Percentiles rank a stretch among this genome's conserved stretches.
Conservation (phyloP, 192 early-diverging fungal genomes). For the Coemansia asiatica region DNA sequence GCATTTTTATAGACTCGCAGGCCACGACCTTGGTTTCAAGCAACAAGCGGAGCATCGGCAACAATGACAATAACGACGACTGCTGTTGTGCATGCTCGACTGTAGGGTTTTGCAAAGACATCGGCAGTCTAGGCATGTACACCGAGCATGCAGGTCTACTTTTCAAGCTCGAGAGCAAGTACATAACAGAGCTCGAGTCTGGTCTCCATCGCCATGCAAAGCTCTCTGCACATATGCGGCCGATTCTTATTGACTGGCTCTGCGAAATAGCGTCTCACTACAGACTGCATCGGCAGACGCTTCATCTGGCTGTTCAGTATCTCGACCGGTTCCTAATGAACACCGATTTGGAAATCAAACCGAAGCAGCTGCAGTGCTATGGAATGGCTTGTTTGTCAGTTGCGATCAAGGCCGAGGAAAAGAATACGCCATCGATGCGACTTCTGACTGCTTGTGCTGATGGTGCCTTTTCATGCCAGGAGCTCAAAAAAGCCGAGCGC, state of each 20-base stretch:
- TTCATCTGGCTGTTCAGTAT: slow-evolving; percentile 51
- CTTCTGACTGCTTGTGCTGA: slow-evolving; percentile 52
- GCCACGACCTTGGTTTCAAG: background rate
- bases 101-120: background rate
- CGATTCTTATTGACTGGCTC: slow-evolving; percentile 60
- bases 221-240: slow-evolving; percentile 54
- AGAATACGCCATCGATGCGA: slow-evolving; percentile 40
- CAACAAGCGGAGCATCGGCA: background rate
- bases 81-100: background rate
- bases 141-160: slow-evolving; percentile 27
- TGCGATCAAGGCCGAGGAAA: slow-evolving; percentile 57
- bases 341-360: slow-evolving; percentile 28
- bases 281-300: slow-evolving; percentile 53
- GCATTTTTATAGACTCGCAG: background rate
- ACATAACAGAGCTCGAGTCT: slow-evolving; percentile 17
- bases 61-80: slow-evolving; percentile 1
- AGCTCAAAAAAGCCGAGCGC: slow-evolving; percentile 51
- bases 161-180: slow-evolving; percentile 28
- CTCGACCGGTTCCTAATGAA: slow-evolving; percentile 48
- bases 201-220: slow-evolving; percentile 48
- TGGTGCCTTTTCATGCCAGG: slow-evolving; percentile 47
- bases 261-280: slow-evolving; percentile 57
- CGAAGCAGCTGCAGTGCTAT: slow-evolving; percentile 55
- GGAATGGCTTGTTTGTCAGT: slow-evolving; percentile 56
- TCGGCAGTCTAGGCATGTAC: slow-evolving; percentile 11